Conservation (phyloP, 208 protist genomes). For the Spongospora subterranea region DNA sequence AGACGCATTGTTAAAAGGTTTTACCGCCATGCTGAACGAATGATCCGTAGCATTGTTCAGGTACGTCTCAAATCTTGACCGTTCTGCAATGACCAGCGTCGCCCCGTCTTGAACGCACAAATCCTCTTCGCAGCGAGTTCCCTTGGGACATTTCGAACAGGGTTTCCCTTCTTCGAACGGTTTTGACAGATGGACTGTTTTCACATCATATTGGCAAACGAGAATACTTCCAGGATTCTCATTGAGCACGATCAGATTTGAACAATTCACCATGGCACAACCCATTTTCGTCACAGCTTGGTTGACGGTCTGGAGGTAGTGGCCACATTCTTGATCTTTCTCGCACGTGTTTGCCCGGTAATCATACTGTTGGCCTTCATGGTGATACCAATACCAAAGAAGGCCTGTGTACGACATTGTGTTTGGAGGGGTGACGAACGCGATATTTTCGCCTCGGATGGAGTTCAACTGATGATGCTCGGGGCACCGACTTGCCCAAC, state of each 20-base stretch:
- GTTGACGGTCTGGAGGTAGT: neutral
- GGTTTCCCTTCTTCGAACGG: neutral
- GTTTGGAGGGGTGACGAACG: constrained; percentile 12
- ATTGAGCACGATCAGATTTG: neutral
- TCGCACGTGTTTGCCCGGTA: neutral
- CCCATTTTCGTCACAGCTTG: neutral
- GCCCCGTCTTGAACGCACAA: neutral
- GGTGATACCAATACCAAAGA: neutral
- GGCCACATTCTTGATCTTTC: neutral
- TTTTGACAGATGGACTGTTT: neutral
- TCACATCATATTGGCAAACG: constrained; percentile 15
- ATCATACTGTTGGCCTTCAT: neutral
- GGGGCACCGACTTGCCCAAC: neutral
- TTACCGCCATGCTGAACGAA: too few relatives aligned
- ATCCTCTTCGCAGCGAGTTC: neutral
- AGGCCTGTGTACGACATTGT: neutral
- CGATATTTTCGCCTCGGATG: constrained; percentile 15
- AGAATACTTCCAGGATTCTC: neutral
- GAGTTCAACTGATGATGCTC: neutral
- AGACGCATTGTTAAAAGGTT: too few relatives aligned
- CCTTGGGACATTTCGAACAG: neutral
- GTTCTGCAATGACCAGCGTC: neutral
- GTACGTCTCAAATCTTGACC: too few relatives aligned
- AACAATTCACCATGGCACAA: neutral
- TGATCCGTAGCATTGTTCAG: too few relatives aligned